Evolutionary conservation across 176 grass and related monocot genomes (phyloP), one percentile per base, ranked within the genome.

Genomic region (Aegilops tauschii): DNA sequence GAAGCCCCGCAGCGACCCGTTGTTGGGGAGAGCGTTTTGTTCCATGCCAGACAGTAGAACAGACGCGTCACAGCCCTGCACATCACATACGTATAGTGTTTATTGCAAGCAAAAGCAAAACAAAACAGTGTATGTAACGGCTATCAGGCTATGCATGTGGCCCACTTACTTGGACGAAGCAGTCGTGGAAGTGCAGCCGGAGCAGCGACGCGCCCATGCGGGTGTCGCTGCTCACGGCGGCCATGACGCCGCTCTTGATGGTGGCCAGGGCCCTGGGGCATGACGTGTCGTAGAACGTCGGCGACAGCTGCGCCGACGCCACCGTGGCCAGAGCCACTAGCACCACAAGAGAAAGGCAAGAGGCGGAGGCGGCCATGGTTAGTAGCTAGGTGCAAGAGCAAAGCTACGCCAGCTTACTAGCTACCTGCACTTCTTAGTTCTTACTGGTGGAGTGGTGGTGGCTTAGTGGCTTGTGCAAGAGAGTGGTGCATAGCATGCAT

Each of bases 181-280:
- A 97, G 82, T 97, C 95, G 13, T 97, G 95, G 81, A 97, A 97
- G 71, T 94, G 92, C 31, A 97, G 88, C 47, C 95, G 84, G 73
- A 97, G 95, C 76, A 94, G 45, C 0, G 95, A 94, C 8, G 95
- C 95, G 11, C 90, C 95, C 90, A 94, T 91, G 29, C 92, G 90
- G 4, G 27, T n/a, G 23, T 95, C 89, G 3, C 25, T 27, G 30
- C 20, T 34, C 30, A 95, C 91, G 0, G 93, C 93, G 8, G 89
- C 59, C 13, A 13, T 76, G 45, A 95, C 93, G 0, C 54, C 91
- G 61, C 81, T 87, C 32, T 25, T 85, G 82, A 95, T 95, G 39
- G 86, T 95, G 36, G 89, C 74, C 86, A 87, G 16, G 39, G 86
- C 89, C 3, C 20, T 81, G 4, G 94, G 87, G 73, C 94, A 95